Evolutionary conservation across 2,329 filamentous ascomycete genomes (phyloP), one percentile per base, ranked within the genome.

Genomic region (Cryphonectria naterciae): DNA sequence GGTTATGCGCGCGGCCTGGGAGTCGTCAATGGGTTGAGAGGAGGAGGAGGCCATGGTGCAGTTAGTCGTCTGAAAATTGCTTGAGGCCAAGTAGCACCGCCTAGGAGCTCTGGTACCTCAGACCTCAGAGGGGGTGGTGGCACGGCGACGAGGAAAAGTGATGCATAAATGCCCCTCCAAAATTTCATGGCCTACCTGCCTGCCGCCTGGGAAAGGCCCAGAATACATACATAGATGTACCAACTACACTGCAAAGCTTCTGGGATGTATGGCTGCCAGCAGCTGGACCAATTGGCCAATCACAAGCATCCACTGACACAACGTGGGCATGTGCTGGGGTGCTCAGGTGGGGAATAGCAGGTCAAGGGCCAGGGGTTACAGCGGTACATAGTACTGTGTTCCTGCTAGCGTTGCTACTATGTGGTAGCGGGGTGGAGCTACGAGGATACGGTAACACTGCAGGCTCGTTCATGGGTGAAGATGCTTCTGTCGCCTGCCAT

Each of bases 1-100:
- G 25, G 86, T 85, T 76, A 90, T 87, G 77, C 87, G 86, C 43
- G 84, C 77, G 35, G 83, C 80, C 75, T 88, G 81, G 43, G 84
- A 83, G 79, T 89, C 87, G 79, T 74, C 71, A 67, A 85, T 80
- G 63, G 64, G 37, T 58, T 73, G 74, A 72, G 71, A 35, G 73
- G 71, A 32, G 32, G 32, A 32, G 39, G 68, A 56, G 49, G 67
- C 41, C 66, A 68, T 60, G 43, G 35, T 46, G 41, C n/a, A 25
- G 17, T 28, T 3, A 13, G 52, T 17, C 11, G 22, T 25, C 8
- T 52, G 46, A 6, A 17, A 22, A 5, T 8, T 58, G 0, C 54
- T 58, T 32, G 28, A 17, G 15, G 25, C 1, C 28, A 58, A 35
- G 15, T 19, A 32, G 25, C 28, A 58, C 58, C 2, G 32, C 19